Base-by-base conservation (phyloP, 2,329 filamentous ascomycete genomes). In the Elsinoe arachidis region DNA sequence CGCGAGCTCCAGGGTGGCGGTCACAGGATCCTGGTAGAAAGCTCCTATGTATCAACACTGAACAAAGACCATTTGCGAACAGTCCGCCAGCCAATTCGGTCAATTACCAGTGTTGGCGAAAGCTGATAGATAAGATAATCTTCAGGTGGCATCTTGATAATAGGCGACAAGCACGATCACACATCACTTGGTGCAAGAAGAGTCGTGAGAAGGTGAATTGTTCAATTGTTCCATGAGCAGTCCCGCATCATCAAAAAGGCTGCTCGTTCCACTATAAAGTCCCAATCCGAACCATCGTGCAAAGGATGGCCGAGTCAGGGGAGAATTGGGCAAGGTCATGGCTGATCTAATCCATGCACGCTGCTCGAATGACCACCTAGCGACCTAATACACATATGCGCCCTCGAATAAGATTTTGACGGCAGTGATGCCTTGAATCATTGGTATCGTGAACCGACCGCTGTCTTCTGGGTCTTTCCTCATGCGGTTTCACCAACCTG, bases 401-500 rank as follows among this genome's bases (percentile, higher is more conserved):
- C 46, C 23, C 23, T 35, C 12, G 49, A 53, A 53, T 37, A 34
- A 15, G 37, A 38, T 56, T 56, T 56, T 56, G 30, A 12, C 17
- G 54, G 54, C 54, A 56, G 33, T 26, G 39, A 49, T 46, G 54
- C 54, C 54, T 44, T 35, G 30, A 47, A 46, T 56, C 54, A 26
- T 56, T 56, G 54, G 43, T 56, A 56, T 56, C 54, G 17, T 56
- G 33, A 30, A 47, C 54, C 43, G 34, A 53, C 33, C 17, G 6
- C 21, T 17, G 33, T 53, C 49, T 53, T 53, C 26, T 51, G 46
- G 21, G n/a, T 46, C 19, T 51, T 51, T 19, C 46, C 17, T 51
- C 26, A 34, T n/a, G 5, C n/a, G 12, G 34, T 35, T 10, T 51
- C 26, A 17, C 15, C 11, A 15, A 26, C 15, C 23, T 14, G 11